Evolutionary conservation across 1,284 basidiomycete genomes (phyloP).

Genomic region (Sanguinoderma infundibulare): DNA sequence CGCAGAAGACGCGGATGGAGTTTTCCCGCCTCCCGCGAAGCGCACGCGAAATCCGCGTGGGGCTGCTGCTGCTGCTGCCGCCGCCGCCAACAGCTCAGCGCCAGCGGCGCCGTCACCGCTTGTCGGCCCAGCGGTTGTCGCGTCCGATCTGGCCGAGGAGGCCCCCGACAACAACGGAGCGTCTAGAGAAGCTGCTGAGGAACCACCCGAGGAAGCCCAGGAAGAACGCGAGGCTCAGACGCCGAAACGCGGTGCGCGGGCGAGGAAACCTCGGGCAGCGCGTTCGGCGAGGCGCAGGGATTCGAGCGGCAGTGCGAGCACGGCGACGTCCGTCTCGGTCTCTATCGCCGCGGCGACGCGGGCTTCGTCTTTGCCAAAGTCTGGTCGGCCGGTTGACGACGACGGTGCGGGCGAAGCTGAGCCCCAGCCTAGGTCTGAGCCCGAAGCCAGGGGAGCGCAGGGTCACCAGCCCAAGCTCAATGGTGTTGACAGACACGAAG

Average conservation of each 20-base stretch:
- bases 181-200: conserved; percentile 27
- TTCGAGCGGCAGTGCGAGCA: conserved; percentile 39
- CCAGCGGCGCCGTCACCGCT: conserved; percentile 33
- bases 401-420: conserved; percentile 1
- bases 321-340: conserved; percentile 36
- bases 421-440: neutral
- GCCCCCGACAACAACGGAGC: conserved; percentile 30
- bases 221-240: conserved; percentile 22
- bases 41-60: conserved; percentile 58
- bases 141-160: conserved; percentile 27
- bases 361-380: conserved; percentile 8
- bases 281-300: conserved; percentile 29
- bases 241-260: conserved; percentile 34
- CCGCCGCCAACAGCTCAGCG: conserved; percentile 25
- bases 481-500: conserved; percentile 4
- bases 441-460: neutral
- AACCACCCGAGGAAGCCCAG: conserved; percentile 16
- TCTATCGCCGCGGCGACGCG: conserved; percentile 32
- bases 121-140: conserved; percentile 29
- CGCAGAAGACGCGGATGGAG: conserved; percentile 63
- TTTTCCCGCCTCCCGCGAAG: conserved; percentile 76
- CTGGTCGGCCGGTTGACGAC: neutral
- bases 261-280: conserved; percentile 29
- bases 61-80: too few relatives aligned
- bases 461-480: neutral